Conservation (phyloP, 768 basidiomycete species). For the Pleurotus sapidus region DNA sequence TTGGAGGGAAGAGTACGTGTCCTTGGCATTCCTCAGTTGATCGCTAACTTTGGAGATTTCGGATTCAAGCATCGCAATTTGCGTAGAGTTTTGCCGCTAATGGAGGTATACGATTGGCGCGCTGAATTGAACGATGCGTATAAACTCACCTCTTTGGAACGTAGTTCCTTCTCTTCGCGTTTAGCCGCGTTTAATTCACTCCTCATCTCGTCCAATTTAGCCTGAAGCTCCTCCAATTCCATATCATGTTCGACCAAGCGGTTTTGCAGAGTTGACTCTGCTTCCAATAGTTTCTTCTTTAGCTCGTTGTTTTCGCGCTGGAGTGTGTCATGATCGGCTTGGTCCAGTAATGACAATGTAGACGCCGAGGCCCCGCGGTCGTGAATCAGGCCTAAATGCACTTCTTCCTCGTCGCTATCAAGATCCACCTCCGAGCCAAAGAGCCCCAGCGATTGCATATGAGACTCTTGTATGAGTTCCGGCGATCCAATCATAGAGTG, state of each 20-base stretch:
- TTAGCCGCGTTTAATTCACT: constrained; percentile 77
- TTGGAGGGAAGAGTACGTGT: constrained; percentile 74
- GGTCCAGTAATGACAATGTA: constrained; percentile 65
- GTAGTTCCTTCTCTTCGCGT: constrained; percentile 90
- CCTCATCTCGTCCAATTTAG: constrained; percentile 70
- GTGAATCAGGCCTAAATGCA: constrained; percentile 53
- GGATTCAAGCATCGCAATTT: constrained; percentile 70
- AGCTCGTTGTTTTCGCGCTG: constrained; percentile 74
- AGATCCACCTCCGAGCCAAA: constrained; percentile 43
- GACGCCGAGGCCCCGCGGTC: constrained; percentile 61
- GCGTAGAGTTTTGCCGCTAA: constrained; percentile 61
- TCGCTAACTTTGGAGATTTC: constrained; percentile 78
- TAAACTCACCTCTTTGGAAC: constrained; percentile 72
- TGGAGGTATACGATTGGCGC: constrained; percentile 7
- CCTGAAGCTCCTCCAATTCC: constrained; percentile 81
- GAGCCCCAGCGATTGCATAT: neutral
- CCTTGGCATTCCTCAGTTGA: constrained; percentile 67
- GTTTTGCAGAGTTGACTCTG: constrained; percentile 63
- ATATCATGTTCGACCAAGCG: constrained; percentile 74
- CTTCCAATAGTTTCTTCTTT: constrained; percentile 70
- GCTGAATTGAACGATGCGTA: constrained; percentile 3
- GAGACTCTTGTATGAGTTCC: constrained; percentile 4
- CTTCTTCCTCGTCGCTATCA: constrained; percentile 43
- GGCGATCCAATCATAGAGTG: constrained; percentile 19
- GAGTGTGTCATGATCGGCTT: constrained; percentile 72